Evolutionary conservation across 208 protist species (phyloP), one percentile per base, ranked within the genome.

Genomic region (Trypanosoma congolense): DNA sequence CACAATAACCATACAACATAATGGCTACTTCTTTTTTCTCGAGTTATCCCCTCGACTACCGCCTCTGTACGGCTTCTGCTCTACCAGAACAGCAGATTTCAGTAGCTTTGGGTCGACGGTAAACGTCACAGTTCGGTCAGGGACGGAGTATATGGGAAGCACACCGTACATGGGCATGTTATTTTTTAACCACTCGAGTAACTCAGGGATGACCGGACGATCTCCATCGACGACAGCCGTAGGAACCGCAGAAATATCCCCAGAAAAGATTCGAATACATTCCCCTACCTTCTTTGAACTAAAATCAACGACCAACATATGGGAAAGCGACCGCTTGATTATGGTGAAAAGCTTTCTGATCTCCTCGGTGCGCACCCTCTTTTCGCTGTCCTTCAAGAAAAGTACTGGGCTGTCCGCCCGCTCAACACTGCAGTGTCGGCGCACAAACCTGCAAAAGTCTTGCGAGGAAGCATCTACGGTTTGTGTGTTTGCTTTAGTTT

Each of bases 141-240:
- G 18, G 33, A 49, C 14, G 41, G 76, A 81, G 58, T 71, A 83
- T 16, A 88, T 62, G 30, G 80, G 74, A 19, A 76, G 44, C 14
- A 84, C 38, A 5, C 31, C 52, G 35, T 63, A 53, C 8, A 25
- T 53, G 14, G 65, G 63, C 29, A 62, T 73, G 46, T 75, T 74
- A 1, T 48, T 69, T 14, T 58, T 67, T 5, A 83, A 1, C 82
- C 75, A 88, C 30, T 68, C 28, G 8, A 64, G 57, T 26, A 89
- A 57, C 4, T 64, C 54, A 19, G 54, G 22, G 18, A 35, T n/a
- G 41, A 50, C 59, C 5, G 43, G 28, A 21, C 40, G 46, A 9
- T 52, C 38, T 2, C 44, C 44, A 10, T 49, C 49, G 26, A 26
- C 26, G 16, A 24, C 22, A 14, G 21, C 36, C 16, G 36, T 35